Percentiles rank a stretch among this genome's conserved stretches.
Conservation (phyloP, 2,329 filamentous ascomycete species). For the Colletotrichum magnum region DNA sequence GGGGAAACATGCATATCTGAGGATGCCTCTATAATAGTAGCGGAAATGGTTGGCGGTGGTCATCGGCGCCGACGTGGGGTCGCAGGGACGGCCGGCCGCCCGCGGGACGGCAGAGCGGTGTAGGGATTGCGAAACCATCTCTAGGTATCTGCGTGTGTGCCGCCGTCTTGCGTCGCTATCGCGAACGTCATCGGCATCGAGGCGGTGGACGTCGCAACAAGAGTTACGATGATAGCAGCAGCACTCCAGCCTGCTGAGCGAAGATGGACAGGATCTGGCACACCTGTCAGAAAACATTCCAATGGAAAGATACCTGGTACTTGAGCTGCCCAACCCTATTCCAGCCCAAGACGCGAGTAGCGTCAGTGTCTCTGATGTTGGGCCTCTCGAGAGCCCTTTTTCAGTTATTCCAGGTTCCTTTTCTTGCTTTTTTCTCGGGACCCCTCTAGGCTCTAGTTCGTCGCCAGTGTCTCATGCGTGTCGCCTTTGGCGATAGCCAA, state of each 20-base stretch:
- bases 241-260: not conserved
- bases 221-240: too few relatives aligned
- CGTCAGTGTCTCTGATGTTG: not conserved
- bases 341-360: not conserved
- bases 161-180: too few relatives aligned
- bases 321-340: not conserved
- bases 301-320: not conserved
- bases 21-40: not conserved
- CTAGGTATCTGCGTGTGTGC: not conserved
- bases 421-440: not conserved
- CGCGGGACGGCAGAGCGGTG: slow-evolving; percentile 6
- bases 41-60: too few relatives aligned
- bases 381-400: not conserved
- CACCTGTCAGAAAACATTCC: not conserved
- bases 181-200: too few relatives aligned
- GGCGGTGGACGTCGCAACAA: too few relatives aligned
- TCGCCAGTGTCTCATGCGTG: not conserved
- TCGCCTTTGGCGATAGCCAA: too few relatives aligned
- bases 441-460: not conserved
- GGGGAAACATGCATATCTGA: not conserved
- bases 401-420: not conserved
- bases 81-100: not conserved
- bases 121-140: not conserved
- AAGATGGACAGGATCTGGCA: too few relatives aligned
- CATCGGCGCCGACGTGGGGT: not conserved